Evolutionary conservation across 495 filamentous ascomycete species (phyloP), one percentile per base, ranked within the genome.

Genomic region (Copromyces sp.): DNA sequence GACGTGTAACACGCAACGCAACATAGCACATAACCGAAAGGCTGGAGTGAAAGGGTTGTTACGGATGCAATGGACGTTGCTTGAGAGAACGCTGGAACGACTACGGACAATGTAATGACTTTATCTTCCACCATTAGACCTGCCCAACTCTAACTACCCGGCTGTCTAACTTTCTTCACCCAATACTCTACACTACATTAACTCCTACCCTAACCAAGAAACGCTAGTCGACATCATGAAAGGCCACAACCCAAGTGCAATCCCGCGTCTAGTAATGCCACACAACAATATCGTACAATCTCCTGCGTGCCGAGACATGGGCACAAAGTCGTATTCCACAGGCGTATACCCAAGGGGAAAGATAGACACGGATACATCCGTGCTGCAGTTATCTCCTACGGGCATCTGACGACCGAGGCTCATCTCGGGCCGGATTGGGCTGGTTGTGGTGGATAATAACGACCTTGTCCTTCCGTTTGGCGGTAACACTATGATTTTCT

Each of bases 381-480:
- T 20, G 32, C 24, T 14, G 32, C 7, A 9, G 14, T 65, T 17
- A 65, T 37, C 53, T 65, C 5, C 29, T 61, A 24, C 24, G 24
- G 24, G 24, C 24, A 20, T 77, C 72, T 3, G 70, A 77, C 3
- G 77, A 68, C 35, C 68, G 73, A 3, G 77, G 75, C 68, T 77
- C 75, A n/a, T 75, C 70, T 9, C 44, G 61, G 65, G 68, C 65
- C 0, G 74, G 42, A 61, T 73, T 77, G 29, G 72, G 17, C 11
- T 70, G 71, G 68, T 74, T 29, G 35, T 78, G 75, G 9, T 77
- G 44, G 42, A 78, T 69, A 17, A 78, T 38, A 20, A 74, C 68
- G 35, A 59, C n/a, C n/a, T 12, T 32, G 11, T 39, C 3, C 9
- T 65, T 65, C 29, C 29, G 7, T 35, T 16, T 24, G 29, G 53